Evolutionary conservation across 495 filamentous ascomycete species (phyloP).

Genomic region (Trichocladium antarcticum): DNA sequence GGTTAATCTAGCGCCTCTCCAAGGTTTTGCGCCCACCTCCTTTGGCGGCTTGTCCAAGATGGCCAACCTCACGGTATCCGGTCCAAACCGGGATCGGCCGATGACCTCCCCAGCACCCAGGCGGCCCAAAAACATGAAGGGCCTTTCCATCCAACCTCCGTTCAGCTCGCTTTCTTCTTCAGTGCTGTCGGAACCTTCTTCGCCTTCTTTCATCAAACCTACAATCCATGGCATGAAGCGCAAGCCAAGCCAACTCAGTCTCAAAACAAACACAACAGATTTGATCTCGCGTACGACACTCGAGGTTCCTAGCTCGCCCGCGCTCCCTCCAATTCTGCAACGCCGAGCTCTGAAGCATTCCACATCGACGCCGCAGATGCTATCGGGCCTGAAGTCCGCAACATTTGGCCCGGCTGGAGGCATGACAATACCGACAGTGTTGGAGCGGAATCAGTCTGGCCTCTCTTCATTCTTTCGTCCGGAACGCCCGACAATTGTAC

Average conservation of each 20-base stretch:
- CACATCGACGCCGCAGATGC: conserved; percentile 45
- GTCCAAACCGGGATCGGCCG: conserved; percentile 34
- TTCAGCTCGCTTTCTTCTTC: conserved; percentile 35
- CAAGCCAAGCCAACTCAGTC: conserved; percentile 67
- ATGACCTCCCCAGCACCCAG: conserved; percentile 61
- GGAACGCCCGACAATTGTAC: conserved; percentile 23
- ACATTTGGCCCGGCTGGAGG: conserved; percentile 44
- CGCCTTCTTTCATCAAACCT: conserved; percentile 70
- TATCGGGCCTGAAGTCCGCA: conserved; percentile 39
- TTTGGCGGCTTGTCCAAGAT: conserved; percentile 38
- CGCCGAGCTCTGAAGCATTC: conserved; percentile 46
- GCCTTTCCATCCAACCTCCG: conserved; percentile 77
- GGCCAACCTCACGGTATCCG: conserved; percentile 34
- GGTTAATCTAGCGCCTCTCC: conserved; percentile 49
- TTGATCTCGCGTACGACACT: conserved; percentile 31
- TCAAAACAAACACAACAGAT: conserved; percentile 47
- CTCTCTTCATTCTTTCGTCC: conserved; percentile 40
- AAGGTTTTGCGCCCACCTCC: conserved; percentile 41
- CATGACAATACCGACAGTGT: conserved; percentile 42
- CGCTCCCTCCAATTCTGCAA: conserved; percentile 41
- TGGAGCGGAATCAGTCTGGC: conserved; percentile 40
- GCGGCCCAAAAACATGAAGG: conserved; percentile 83
- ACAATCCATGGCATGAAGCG: conserved; percentile 55
- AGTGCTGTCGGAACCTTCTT: conserved; percentile 60
- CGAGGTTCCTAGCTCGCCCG: conserved; percentile 36